phyloP scores from a whole-genome alignment of 495 filamentous ascomycete genomes.

The Cercophora newfieldiana region DNA sequence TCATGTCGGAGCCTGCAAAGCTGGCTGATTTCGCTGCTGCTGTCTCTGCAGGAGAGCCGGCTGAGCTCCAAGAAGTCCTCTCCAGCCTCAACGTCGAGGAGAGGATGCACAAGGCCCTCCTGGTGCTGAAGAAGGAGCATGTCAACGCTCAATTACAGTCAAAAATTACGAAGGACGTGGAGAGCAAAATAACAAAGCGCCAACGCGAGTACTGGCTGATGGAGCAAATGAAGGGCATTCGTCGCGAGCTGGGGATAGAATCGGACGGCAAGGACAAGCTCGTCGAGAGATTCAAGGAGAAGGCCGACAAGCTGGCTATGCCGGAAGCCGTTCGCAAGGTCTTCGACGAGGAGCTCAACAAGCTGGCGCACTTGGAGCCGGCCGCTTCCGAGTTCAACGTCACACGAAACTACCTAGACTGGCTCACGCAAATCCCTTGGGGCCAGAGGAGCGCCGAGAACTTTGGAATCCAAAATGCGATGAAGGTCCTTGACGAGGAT shows the following conservation, averaged over 20 bases:
- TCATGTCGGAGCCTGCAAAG: constrained; percentile 91
- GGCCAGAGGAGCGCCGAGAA: constrained; percentile 95
- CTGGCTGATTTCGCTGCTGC: constrained; percentile 97
- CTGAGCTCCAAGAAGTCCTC: constrained; percentile 93
- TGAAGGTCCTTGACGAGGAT: constrained; percentile 90
- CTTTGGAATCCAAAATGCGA: constrained; percentile 89
- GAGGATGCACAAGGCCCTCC: constrained; percentile 81
- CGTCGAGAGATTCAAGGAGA: constrained; percentile 95
- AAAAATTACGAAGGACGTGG: constrained; percentile 98
- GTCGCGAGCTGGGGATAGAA: constrained; percentile 91
- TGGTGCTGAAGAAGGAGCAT: constrained; percentile 93
- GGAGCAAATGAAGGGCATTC: constrained; percentile 99
- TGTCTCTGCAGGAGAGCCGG: constrained; percentile 83
- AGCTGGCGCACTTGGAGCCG: constrained; percentile 89
- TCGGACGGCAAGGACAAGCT: constrained; percentile 98
- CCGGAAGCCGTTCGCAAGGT: constrained; percentile 94
- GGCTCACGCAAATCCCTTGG: constrained; percentile 98
- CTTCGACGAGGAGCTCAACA: constrained; percentile 97
- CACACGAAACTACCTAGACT: constrained; percentile 98
- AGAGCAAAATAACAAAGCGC: constrained; percentile 95
- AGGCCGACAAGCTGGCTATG: constrained; percentile 92
- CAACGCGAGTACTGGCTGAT: constrained; percentile 98
- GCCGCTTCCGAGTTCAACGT: constrained; percentile 98
- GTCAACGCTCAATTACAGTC: constrained; percentile 97
- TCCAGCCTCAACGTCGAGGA: constrained; percentile 86